Percentiles rank a stretch among this genome's conserved stretches.
Evolutionary conservation across 352 stramenopile genomes (phyloP).

Genomic region (Phytophthora capsici): DNA sequence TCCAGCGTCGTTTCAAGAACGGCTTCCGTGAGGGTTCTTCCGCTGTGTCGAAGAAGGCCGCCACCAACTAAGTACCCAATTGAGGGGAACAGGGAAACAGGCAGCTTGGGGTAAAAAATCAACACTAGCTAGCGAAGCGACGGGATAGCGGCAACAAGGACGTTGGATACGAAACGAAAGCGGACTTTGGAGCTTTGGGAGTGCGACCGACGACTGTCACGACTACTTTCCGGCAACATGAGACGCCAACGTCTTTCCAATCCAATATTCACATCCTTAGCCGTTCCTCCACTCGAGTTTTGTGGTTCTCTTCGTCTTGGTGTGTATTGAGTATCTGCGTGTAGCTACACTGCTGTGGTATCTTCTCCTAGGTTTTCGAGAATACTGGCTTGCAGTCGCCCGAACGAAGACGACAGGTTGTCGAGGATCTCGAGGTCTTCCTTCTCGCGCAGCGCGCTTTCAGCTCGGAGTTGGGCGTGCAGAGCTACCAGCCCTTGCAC

Average conservation of each 20-base stretch:
- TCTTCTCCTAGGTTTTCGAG: conserved; percentile 82
- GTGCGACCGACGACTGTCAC: conserved; percentile 3
- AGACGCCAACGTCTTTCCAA: conserved; percentile 40
- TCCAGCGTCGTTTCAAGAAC: conserved; percentile 99
- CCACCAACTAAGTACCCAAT: conserved; percentile 83
- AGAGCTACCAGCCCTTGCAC: conserved; percentile 63
- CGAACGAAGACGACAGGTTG: conserved; percentile 78
- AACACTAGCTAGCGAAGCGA: conserved; percentile 44
- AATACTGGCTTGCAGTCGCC: conserved; percentile 80
- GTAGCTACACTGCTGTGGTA: conserved; percentile 11
- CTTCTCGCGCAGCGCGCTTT: conserved; percentile 54
- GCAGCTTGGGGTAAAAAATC: conserved; percentile 49
- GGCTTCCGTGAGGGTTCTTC: conserved; percentile 97
- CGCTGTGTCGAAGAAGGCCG: conserved; percentile 90
- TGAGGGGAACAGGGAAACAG: conserved; percentile 31
- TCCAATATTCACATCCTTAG: conserved; percentile 55
- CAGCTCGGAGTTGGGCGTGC: conserved; percentile 55
- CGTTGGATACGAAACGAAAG: conserved; percentile 25
- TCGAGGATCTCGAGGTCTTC: conserved; percentile 86
- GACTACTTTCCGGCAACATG: conserved; percentile 14
- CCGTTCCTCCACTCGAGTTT: conserved; percentile 25
- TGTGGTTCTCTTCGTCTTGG: conserved; percentile 22
- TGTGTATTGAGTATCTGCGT: conserved; percentile 1
- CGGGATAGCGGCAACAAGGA: conserved; percentile 34
- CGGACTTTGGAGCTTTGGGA: conserved; percentile 20